Evolutionary conservation across 108 stramenopile genomes (phyloP), one percentile per base, ranked within the genome.

Genomic region (Fragilaria crotonensis): DNA sequence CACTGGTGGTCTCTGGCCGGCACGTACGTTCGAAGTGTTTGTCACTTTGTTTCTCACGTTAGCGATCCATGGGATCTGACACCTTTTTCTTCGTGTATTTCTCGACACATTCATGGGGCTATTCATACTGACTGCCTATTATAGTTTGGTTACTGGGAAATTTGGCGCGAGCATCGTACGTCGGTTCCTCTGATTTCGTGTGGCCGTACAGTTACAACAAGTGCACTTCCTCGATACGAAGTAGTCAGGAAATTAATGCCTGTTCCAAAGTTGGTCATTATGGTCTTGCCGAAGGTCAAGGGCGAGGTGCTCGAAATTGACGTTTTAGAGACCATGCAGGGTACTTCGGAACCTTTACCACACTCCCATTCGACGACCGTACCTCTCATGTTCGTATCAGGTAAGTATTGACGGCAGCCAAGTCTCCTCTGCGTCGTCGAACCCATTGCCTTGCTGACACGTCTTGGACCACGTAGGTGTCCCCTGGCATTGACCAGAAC

Each of bases 181-280:
- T 95, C 28, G 89, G 85, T 11, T 86, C 84, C n/a, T 86, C 87
- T 4, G 83, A 95, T 54, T 90, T 57, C 63, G 70, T 95, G 32
- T 95, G 94, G 94, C 94, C 94, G 0, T 95, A 81, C 49, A 90
- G 89, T 61, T 95, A 87, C 72, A 83, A 90, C 62, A 31, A 64
- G 53, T 95, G 94, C 66, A 71, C 83, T 57, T 60, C 63, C 18
- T 71, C 52, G 54, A 78, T 70, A 28, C 68, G 84, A 63, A n/a
- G 52, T 2, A 76, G 78, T 29, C 94, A 95, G 64, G 68, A 87
- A 62, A 80, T 95, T 48, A 85, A 72, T 53, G 84, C 86, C 0
- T 95, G 94, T 60, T 62, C 73, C 7, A 77, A 71, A 48, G 81
- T 88, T 25, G 70, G 75, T 17, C 94, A 95, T 68, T 95, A 80